Base-by-base conservation (phyloP, 257 asterid species). In the Knoxia roxburghii region DNA sequence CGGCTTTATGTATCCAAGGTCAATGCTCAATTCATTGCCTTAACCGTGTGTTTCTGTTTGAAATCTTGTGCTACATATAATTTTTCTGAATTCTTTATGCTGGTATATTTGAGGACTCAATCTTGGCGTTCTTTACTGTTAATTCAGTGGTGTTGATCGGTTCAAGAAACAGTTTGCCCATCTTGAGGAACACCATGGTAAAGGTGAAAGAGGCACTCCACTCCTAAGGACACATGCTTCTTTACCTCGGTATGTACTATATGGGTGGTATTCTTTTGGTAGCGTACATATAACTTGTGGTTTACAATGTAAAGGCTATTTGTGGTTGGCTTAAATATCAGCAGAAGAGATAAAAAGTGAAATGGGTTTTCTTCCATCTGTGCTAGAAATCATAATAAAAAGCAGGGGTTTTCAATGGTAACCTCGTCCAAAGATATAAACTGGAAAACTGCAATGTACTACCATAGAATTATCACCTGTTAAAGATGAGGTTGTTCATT, bases 1-100 rank as follows among this genome's bases (percentile, higher is more conserved):
- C 67, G 90, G 95, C 77, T 93, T 93, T 80, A 83, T 93, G 99
- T 93, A 90, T 84, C 99, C 99, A 72, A 93, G 99, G 97, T 90
- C 70, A 78, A 75, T 5, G 61, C 10, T 10, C 12, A 23, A 43
- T 2, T 26, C 7, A 57, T 0, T 68, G n/a, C 13, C 35, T 65
- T 49, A 57, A n/a, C n/a, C 30, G 2, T 57, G 27, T 27, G 45
- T 37, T 37, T 9, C 4, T 33, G 26, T 59, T n/a, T n/a, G n/a
- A n/a, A n/a, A n/a, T n/a, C n/a, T n/a, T n/a, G n/a, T n/a, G n/a
- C n/a, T n/a, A n/a, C n/a, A n/a, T 21, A 8, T 5, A 20, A 35
- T 33, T n/a, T 11, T n/a, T n/a, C n/a, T 39, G 6, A 4, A 24
- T 49, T 26, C 71, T 8, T 24, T 29, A 5, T 56, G 37, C 32